Base-by-base conservation (phyloP, 495 filamentous ascomycete species). In the Staphylotrichum tortipilum region DNA sequence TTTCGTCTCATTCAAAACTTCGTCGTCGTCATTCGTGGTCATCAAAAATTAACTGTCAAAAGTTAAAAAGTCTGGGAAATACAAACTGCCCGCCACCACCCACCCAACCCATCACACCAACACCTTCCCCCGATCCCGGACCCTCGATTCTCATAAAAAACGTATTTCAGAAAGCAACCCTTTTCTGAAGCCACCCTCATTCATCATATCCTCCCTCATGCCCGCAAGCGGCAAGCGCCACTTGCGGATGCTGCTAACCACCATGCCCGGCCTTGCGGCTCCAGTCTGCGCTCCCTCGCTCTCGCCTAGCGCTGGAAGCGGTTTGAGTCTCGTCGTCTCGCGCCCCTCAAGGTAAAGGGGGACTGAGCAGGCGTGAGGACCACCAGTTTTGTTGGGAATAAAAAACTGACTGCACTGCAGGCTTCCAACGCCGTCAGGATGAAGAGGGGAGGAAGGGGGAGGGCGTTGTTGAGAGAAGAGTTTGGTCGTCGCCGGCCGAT, bases 401-500 rank as follows among this genome's bases (percentile, higher is more conserved):
- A 45, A 52, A 44, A 41, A 26, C 50, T 55, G 50, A 59, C 52
- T 42, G 42, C 34, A 43, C 39, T 39, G 36, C 54, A 56, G 54
- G 18, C 37, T 47, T 47, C 46, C 43, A 50, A 49, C 24, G 47
- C 42, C 28, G 34, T 23, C 47, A 33, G 51, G 62, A 60, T 59
- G 64, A 65, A 59, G 59, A 21, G 18, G 37, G 21, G 64, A 65
- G 58, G 59, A 21, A 12, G 37, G 21, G 21, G 22, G 21, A 28
- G 23, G 17, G 24, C 10, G 34, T n/a, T 48, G 23, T 39, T 43
- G 47, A 35, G 3, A 48, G 19, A 42, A 42, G 37, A 49, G 29
- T 50, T 28, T 70, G 67, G 68, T 68, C 70, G 68, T 73, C 58
- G 66, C 66, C 70, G 70, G 64, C 70, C 66, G 58, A 64, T 58